These are phyloP conservation scores for Blastobotrys arbuscula DNA, from an alignment of 1,139 yeast genomes.

Conservation along the genomic window DNA sequence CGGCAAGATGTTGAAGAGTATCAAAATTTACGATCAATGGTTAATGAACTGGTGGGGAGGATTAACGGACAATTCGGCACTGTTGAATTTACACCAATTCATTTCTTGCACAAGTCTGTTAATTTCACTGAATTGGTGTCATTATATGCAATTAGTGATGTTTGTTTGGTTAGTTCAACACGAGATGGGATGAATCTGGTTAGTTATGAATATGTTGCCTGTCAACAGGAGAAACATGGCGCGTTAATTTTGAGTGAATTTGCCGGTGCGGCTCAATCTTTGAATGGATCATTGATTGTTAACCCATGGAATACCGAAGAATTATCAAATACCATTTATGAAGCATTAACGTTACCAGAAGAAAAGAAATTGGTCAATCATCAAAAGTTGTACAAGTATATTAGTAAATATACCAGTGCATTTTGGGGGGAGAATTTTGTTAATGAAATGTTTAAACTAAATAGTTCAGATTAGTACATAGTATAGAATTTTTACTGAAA, in stretches of 20 bases:
- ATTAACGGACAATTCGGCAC: constrained; percentile 96
- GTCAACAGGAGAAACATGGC: constrained; percentile 85
- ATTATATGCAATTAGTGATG: constrained; percentile 79
- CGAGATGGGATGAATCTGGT: constrained; percentile 99
- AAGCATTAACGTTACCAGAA: constrained; percentile 76
- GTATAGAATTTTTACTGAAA: neutral
- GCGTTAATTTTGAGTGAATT: constrained; percentile 83
- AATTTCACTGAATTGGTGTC: constrained; percentile 89
- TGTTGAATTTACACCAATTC: constrained; percentile 95
- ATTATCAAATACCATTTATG: constrained; percentile 76
- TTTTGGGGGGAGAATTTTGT: constrained; percentile 98
- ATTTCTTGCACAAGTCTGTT: constrained; percentile 87
- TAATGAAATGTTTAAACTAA: constrained; percentile 51
- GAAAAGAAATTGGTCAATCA: constrained; percentile 77
- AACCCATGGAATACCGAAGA: constrained; percentile 99
- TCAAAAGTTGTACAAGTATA: constrained; percentile 75
- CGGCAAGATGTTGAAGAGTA: constrained; percentile 98
- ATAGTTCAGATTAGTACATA: neutral
- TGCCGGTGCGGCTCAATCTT: constrained; percentile 98
- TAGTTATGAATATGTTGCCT: constrained; percentile 92
- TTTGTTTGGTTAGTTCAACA: constrained; percentile 87
- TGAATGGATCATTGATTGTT: constrained; percentile 88
- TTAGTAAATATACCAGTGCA: constrained; percentile 87
- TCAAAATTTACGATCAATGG: constrained; percentile 87
- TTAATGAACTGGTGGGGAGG: constrained; percentile 92